Conservation (phyloP, 1,139 yeast genomes). For the Saccharomycopsis phalli region DNA sequence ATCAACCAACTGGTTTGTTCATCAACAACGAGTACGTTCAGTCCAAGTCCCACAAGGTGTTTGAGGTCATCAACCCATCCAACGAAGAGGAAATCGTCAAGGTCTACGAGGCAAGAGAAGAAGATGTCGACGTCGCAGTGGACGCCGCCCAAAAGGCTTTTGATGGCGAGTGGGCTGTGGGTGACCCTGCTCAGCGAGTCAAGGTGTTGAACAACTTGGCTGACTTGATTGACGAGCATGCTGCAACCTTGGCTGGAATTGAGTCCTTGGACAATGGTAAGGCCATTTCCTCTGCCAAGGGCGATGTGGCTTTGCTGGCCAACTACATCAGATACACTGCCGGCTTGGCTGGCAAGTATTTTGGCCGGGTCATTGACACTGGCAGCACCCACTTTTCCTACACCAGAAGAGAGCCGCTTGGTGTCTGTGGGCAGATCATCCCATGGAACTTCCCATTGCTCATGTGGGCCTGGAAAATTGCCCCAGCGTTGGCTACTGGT, state of each 20-base stretch:
- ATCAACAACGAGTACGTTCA: conserved; percentile 52
- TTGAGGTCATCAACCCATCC: conserved; percentile 45
- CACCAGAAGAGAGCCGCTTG: conserved; percentile 57
- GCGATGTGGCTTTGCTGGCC: conserved; percentile 52
- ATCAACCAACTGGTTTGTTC: conserved; percentile 62
- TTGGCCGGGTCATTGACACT: conserved; percentile 61
- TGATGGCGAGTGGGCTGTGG: conserved; percentile 35
- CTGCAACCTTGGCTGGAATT: conserved; percentile 54
- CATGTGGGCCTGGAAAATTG: conserved; percentile 81
- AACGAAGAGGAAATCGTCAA: conserved; percentile 48
- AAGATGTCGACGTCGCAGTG: conserved; percentile 53
- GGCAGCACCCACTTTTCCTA: conserved; percentile 54
- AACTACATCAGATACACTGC: conserved; percentile 61
- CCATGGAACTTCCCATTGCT: conserved; percentile 88
- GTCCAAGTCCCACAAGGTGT: conserved; percentile 41
- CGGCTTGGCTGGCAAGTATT: conserved; percentile 74
- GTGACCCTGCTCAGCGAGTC: conserved; percentile 48
- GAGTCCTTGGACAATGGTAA: conserved; percentile 83
- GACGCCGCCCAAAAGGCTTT: conserved; percentile 49
- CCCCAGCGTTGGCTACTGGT: conserved; percentile 78
- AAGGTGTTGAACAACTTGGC: conserved; percentile 53
- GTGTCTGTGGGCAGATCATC: conserved; percentile 75
- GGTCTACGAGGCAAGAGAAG: conserved; percentile 46
- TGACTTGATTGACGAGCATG: conserved; percentile 50
- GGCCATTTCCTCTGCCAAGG: conserved; percentile 46